Evolutionary conservation across 208 protist species (phyloP).

Genomic region (Wallacemonas collosoma): DNA sequence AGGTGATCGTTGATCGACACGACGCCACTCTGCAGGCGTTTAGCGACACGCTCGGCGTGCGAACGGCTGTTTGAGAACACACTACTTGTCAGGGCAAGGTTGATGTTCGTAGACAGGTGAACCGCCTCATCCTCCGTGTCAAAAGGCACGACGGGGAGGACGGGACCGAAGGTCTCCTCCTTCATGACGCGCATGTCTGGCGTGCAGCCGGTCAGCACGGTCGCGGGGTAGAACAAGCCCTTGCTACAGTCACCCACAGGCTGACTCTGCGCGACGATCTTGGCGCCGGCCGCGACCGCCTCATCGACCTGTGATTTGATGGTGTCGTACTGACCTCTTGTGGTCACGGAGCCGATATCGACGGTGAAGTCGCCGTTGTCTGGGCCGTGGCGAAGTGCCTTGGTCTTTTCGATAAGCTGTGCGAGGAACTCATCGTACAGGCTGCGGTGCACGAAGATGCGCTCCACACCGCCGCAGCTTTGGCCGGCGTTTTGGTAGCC

Average conservation of each 20-base stretch:
- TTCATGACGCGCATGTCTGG: constrained; percentile 79
- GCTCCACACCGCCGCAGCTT: constrained; percentile 77
- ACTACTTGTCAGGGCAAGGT: constrained; percentile 75
- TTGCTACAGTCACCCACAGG: constrained; percentile 41
- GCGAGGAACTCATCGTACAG: constrained; percentile 75
- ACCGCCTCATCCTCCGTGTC: constrained; percentile 79
- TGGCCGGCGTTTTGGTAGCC: constrained; percentile 86
- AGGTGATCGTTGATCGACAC: constrained; percentile 87
- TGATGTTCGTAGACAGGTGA: constrained; percentile 68
- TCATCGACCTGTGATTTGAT: constrained; percentile 70
- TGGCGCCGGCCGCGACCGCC: constrained; percentile 60
- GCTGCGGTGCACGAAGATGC: constrained; percentile 69
- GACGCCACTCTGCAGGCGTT: constrained; percentile 71
- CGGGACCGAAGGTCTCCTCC: constrained; percentile 94
- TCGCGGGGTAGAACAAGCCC: constrained; percentile 84
- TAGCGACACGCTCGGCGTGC: constrained; percentile 41
- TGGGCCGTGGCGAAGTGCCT: constrained; percentile 69
- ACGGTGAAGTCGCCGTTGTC: constrained; percentile 54
- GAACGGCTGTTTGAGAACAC: constrained; percentile 62
- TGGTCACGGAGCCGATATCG: constrained; percentile 77
- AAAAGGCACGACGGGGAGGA: constrained; percentile 81
- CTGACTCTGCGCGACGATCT: constrained; percentile 72
- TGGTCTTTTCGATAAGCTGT: constrained; percentile 66
- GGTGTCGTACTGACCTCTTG: constrained; percentile 56
- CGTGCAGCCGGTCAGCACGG: constrained; percentile 79